A percentile compares a stretch with the other conserved stretches of the same genome.
Conservation (phyloP, 2,329 filamentous ascomycete species). For the Cytospora chrysosperma region DNA sequence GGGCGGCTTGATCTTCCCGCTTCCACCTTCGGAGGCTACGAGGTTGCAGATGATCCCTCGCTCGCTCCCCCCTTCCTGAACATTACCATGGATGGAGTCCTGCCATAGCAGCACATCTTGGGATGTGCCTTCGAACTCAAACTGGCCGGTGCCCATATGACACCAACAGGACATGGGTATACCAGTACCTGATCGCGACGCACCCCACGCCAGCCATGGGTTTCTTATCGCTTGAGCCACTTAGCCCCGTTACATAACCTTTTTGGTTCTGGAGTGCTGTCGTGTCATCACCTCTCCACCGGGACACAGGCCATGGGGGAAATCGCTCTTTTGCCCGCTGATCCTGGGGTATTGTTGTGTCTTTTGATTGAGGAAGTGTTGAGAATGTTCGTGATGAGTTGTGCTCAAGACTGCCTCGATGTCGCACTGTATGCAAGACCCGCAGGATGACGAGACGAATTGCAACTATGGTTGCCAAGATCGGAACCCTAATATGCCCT, state of each 20-base stretch:
- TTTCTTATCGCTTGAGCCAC: background rate
- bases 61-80: no score
- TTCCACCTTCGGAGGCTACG: background rate
- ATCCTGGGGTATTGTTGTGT: background rate
- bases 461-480: no score
- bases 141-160: background rate
- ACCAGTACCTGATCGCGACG: background rate
- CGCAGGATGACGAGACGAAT: background rate
- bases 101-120: background rate
- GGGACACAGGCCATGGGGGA: background rate
- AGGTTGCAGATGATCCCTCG: background rate
- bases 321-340: background rate
- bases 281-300: background rate
- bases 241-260: background rate
- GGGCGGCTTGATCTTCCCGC: background rate
- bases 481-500: background rate
- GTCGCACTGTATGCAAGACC: background rate
- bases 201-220: background rate
- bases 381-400: background rate
- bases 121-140: background rate
- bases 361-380: background rate
- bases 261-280: background rate
- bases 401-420: background rate
- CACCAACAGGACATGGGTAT: background rate
- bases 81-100: background rate